A percentile compares a stretch with the other conserved stretches of the same genome.
These are phyloP conservation scores for Penicillium ochrochloron DNA, from an alignment of 495 filamentous ascomycete genomes.

Conservation along the genomic window DNA sequence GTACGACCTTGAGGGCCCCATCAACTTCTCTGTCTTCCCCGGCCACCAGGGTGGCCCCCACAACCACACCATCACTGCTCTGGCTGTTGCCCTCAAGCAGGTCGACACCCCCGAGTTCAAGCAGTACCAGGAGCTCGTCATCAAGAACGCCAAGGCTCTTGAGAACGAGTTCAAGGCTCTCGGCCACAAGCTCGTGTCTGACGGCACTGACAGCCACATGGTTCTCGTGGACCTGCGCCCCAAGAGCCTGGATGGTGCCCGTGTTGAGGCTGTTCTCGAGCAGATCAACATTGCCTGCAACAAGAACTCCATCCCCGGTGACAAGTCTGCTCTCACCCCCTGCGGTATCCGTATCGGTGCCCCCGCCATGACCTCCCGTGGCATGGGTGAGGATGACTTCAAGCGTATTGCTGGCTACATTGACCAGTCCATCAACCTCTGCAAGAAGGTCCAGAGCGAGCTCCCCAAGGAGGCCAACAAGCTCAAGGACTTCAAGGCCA, in stretches of 20 bases:
- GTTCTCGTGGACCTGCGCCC: slow-evolving; percentile 90
- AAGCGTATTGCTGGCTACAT: slow-evolving; percentile 89
- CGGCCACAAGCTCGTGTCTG: slow-evolving; percentile 90
- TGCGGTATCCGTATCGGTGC: slow-evolving; percentile 94
- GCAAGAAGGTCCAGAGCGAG: slow-evolving; percentile 78
- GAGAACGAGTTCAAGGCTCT: slow-evolving; percentile 70
- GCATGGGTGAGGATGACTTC: slow-evolving; percentile 93
- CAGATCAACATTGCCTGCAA: slow-evolving; percentile 99
- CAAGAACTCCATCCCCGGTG: slow-evolving; percentile 98
- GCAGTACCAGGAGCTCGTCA: slow-evolving; percentile 90
- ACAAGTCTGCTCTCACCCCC: slow-evolving; percentile 96
- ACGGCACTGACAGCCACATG: slow-evolving; percentile 98
- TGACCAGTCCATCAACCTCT: slow-evolving; percentile 77
- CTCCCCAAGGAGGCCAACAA: slow-evolving; percentile 98
- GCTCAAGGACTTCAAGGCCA: slow-evolving; percentile 98
- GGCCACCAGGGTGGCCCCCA: slow-evolving; percentile 99
- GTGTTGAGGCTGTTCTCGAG: slow-evolving; percentile 95
- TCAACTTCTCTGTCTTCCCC: slow-evolving; percentile 99
- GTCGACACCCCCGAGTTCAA: slow-evolving; percentile 92
- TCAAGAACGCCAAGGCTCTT: slow-evolving; percentile 89
- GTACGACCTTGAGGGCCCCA: slow-evolving; percentile 93
- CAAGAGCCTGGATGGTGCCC: slow-evolving; percentile 84
- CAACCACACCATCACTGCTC: slow-evolving; percentile 99
- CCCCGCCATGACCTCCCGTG: slow-evolving; percentile 95
- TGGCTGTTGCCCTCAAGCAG: slow-evolving; percentile 96